These are phyloP conservation scores for button mushroom (Agaricus bisporus) DNA, from an alignment of 768 basidiomycete genomes.

Conservation along the genomic window DNA sequence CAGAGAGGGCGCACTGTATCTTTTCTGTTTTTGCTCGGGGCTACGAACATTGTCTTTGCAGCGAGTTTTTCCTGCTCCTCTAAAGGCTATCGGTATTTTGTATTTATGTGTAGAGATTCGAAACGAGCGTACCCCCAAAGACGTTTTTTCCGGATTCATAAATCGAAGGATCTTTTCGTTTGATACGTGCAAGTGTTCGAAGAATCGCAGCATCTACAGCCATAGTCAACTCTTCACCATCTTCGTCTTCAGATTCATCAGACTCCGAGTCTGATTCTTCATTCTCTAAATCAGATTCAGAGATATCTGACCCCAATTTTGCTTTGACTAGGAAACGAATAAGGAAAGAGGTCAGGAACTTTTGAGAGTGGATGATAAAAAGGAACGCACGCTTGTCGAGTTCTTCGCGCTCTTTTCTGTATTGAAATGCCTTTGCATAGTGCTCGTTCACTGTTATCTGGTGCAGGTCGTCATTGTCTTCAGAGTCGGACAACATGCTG, in stretches of 20 bases:
- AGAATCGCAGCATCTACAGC: conserved; percentile 92
- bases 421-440: conserved; percentile 72
- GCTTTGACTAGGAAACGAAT: conserved; percentile 59
- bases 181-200: conserved; percentile 81
- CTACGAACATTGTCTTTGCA: conserved; percentile 15
- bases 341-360: background rate
- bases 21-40: conserved; percentile 26
- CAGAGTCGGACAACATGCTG: conserved; percentile 19
- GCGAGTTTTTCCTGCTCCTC: conserved; percentile 60
- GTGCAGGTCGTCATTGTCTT: conserved; percentile 15
- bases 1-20: conserved; percentile 42
- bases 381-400: conserved; percentile 59
- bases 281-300: conserved; percentile 43
- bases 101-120: background rate
- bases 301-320: conserved; percentile 76
- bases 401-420: conserved; percentile 82
- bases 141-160: conserved; percentile 68
- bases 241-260: conserved; percentile 86
- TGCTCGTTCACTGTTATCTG: conserved; percentile 30
- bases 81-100: conserved; percentile 19
- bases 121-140: conserved; percentile 59
- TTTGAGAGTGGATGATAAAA: background rate
- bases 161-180: conserved; percentile 76
- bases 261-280: conserved; percentile 62
- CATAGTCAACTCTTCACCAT: conserved; percentile 92